Evolutionary conservation across 352 stramenopile species (phyloP), one percentile per base, ranked within the genome.

Genomic region (Thalassiosira oceanica): DNA sequence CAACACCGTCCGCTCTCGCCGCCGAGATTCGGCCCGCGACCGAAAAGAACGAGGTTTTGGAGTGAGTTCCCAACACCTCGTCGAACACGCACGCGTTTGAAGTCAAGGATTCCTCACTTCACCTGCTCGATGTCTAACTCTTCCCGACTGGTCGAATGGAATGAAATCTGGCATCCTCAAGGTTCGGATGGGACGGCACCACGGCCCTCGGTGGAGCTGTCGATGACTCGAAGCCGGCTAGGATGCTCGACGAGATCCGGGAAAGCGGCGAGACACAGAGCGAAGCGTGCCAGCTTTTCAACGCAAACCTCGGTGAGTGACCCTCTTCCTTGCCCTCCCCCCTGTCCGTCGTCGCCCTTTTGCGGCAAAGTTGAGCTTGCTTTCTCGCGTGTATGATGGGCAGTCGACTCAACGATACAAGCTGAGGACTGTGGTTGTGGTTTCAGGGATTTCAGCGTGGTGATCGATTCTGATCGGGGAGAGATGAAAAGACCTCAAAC

Each of bases 111-210:
- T 69, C 37, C 54, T 28, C 13, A 13, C 33, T 15, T 24, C 39
- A 35, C 69, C 74, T 21, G 24, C 16, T 16, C 8, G 28, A 20
- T 37, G 41, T 33, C n/a, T 7, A 29, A 37, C 42, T 15, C 28
- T 16, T 29, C 61, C n/a, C n/a, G n/a, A n/a, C n/a, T n/a, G n/a
- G n/a, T n/a, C n/a, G n/a, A n/a, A n/a, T n/a, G n/a, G n/a, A n/a
- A n/a, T n/a, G n/a, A n/a, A n/a, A n/a, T n/a, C n/a, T n/a, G n/a
- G n/a, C n/a, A n/a, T n/a, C n/a, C n/a, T n/a, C n/a, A n/a, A n/a
- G n/a, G n/a, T 81, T 67, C 29, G 72, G 82, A 27, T 90, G 83
- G 83, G 83, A 90, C 58, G 83, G 83, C 36, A 87, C 83, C 4
- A 87, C 79, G 1, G 77, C 83, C 11, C 61, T 85, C 2, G 83